Evolutionary conservation across 108 stramenopile species (phyloP).

Genomic region (Parmales sp.): DNA sequence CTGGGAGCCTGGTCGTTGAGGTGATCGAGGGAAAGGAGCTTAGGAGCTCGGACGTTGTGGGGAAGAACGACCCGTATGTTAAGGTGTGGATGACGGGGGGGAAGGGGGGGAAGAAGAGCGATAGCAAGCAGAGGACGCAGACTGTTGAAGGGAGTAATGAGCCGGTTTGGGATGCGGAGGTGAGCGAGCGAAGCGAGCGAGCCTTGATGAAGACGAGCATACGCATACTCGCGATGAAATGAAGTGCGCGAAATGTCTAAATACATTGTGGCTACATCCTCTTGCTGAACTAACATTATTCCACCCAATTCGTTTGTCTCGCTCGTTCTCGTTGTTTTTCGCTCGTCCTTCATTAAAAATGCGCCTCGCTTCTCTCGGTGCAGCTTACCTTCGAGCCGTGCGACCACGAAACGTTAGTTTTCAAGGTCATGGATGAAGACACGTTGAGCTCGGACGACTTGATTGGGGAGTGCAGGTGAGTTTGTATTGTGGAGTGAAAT

Average conservation of each 20-base stretch:
- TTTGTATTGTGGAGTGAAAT: too few relatives aligned
- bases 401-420: background rate
- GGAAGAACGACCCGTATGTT: constrained; percentile 11
- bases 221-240: too few relatives aligned
- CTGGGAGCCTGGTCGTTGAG: background rate
- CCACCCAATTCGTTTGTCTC: too few relatives aligned
- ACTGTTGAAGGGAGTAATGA: background rate
- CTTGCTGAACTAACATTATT: too few relatives aligned
- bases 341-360: too few relatives aligned
- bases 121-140: constrained; percentile 5
- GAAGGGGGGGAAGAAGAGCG: background rate
- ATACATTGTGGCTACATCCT: too few relatives aligned
- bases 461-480: background rate
- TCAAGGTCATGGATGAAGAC: constrained; percentile 2
- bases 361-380: too few relatives aligned
- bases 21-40: constrained; percentile 1
- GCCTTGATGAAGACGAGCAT: too few relatives aligned
- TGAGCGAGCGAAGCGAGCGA: too few relatives aligned
- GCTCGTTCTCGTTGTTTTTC: too few relatives aligned
- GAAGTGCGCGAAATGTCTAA: too few relatives aligned
- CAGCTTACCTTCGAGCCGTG: background rate
- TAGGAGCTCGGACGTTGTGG: background rate
- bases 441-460: background rate
- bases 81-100: background rate
- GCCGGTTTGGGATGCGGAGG: constrained; percentile 5